Evolutionary conservation across 2,329 filamentous ascomycete species (phyloP).

Genomic region (Nemania serpens): DNA sequence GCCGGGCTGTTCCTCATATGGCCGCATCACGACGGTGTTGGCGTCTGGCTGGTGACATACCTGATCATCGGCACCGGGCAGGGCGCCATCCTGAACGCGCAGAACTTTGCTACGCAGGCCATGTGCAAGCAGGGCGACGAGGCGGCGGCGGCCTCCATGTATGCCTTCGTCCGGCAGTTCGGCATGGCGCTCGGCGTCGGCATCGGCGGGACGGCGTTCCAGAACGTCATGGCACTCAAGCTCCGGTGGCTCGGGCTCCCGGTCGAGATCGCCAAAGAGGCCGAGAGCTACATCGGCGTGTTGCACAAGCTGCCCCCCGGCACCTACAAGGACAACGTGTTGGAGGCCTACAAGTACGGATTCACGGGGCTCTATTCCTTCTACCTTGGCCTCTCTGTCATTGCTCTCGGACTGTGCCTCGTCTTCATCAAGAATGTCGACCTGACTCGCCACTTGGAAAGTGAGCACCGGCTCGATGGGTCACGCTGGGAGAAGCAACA

Average conservation of each 20-base stretch:
- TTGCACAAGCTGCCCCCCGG: constrained; percentile 27
- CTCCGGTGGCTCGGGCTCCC: constrained; percentile 40
- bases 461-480: constrained; percentile 32
- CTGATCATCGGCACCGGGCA: constrained; percentile 44
- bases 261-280: constrained; percentile 36
- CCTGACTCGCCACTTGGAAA: constrained; percentile 31
- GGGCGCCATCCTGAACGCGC: constrained; percentile 46
- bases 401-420: constrained; percentile 27
- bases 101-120: constrained; percentile 48
- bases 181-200: constrained; percentile 50
- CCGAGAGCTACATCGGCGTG: constrained; percentile 35
- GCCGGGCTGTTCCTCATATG: constrained; percentile 28
- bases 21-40: constrained; percentile 33
- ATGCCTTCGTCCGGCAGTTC: constrained; percentile 47
- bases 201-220: constrained; percentile 48
- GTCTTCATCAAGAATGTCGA: constrained; percentile 34
- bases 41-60: constrained; percentile 44
- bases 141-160: constrained; percentile 47
- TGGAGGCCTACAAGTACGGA: constrained; percentile 34
- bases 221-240: constrained; percentile 46
- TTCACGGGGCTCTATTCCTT: constrained; percentile 32
- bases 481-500: constrained; percentile 21
- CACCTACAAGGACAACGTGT: constrained; percentile 21
- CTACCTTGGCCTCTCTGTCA: constrained; percentile 31
- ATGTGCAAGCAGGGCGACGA: constrained; percentile 45